Base-by-base conservation (phyloP, 257 asterid genomes). In the Salvia splendens region DNA sequence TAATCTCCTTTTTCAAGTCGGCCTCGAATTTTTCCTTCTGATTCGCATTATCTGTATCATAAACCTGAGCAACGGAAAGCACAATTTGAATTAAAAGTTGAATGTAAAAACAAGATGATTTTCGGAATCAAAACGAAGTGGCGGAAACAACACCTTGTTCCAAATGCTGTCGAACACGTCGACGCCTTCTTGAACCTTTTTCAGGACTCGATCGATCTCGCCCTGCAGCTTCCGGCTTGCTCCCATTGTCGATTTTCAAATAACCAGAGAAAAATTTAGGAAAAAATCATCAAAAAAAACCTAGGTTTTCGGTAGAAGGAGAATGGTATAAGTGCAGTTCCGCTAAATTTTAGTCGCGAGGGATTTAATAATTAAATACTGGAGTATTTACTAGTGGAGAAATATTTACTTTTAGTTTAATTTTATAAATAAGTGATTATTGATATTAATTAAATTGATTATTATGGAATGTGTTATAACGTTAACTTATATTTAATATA, bases 201-300 rank as follows among this genome's bases (percentile, higher is more conserved):
- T 94, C 16, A 94, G 87, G 49, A 94, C 96, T 56, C 99, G 95
- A 76, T 94, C 97, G 76, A 91, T 94, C 85, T 94, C 99, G 28
- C 99, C 96, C 83, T 94, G 99, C 33, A 94, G 73, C 85, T 94
- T 94, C 83, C 99, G 87, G 87, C 99, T 94, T n/a, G 99, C 99
- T 58, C 99, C 99, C 99, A 94, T 93, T 72, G 64, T 61, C 33
- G 71, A 73, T 12, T 71, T 51, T 70, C 11, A 41, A 64, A 10
- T 14, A 55, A 65, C 43, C 67, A 28, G 14, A 65, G 53, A 55
- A 52, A 11, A 36, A 42, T 28, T 46, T 5, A 49, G 50, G 24
- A 54, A 69, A 33, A n/a, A 54, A 47, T 66, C 78, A 61, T 51
- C 38, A 70, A 68, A 72, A 20, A 61, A 77, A 59, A 74, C 69